phyloP scores from a whole-genome alignment of 257 asterid genomes.

The Solanum gandarillasii region DNA sequence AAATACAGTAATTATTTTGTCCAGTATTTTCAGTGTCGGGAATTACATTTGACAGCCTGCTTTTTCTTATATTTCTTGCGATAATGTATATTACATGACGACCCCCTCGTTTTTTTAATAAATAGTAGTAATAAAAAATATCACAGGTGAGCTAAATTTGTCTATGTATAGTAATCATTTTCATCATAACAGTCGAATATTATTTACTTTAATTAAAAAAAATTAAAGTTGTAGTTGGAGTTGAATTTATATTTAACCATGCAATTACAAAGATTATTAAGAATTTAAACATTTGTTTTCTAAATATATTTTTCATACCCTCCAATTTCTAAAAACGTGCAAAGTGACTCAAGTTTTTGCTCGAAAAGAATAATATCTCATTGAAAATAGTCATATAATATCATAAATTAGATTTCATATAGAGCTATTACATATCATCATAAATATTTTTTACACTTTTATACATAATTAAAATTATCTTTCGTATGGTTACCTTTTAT shows the following conservation, averaged over 20 bases:
- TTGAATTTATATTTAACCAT: not conserved
- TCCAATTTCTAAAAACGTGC: not conserved
- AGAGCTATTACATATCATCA: not conserved
- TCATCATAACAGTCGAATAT: not conserved
- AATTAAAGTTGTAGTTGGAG: not conserved
- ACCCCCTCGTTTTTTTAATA: not conserved
- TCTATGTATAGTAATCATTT: too few species aligned
- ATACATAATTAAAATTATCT: not conserved
- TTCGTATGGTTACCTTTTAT: too few species aligned
- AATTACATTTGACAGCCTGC: not conserved
- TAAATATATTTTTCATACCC: not conserved
- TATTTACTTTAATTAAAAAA: not conserved
- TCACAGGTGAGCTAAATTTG: not conserved
- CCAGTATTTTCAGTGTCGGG: not conserved
- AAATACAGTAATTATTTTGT: not conserved
- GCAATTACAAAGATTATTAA: not conserved
- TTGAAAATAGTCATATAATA: too few species aligned
- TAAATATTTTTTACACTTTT: too few species aligned
- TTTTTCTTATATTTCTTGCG: not conserved
- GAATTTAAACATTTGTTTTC: not conserved
- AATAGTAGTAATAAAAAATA: not conserved
- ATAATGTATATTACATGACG: not conserved
- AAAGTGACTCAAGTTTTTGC: too few species aligned
- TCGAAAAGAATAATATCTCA: too few species aligned
- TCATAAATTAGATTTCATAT: not conserved